Base-by-base conservation (phyloP, 2,329 filamentous ascomycete genomes). In the Metarhizium rileyi region DNA sequence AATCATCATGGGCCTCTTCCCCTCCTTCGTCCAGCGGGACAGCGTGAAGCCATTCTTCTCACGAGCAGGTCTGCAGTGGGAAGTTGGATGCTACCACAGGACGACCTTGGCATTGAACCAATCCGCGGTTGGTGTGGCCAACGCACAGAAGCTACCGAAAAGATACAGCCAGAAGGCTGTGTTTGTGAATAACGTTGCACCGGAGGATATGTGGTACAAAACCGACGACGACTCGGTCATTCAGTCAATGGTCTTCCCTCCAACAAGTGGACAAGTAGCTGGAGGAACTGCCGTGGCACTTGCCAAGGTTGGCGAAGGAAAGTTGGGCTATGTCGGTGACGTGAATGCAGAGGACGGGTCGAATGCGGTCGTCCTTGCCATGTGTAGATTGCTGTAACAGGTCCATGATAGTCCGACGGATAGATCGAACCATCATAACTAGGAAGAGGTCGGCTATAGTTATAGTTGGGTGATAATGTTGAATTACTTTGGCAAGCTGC, bases 241-340 rank as follows among this genome's bases (percentile, higher is more conserved):
- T 12, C 46, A 57, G 46, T 47, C 47, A 4, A 23, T 4, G 28
- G 51, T 51, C 5, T 48, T 43, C 18, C 23, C 25, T 18, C 41
- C 41, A 25, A 35, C 30, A 4, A 46, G 28, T 12, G 52, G 43
- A 28, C 23, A 55, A 36, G 33, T 36, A 2, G 40, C 16, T 14
- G 54, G 45, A 9, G 55, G 61, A 47, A 52, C 56, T 4, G 51
- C 61, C n/a, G 53, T 61, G 16, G 54, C 53, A 41, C 54, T 63
- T 28, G 55, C 58, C 4, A 49, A 52, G 18, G 58, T 62, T 47
- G 62, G 60, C n/a, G 42, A 56, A 25, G 62, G 62, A 38, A 59
- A 50, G 30, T 51, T 63, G 22, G 59, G 61, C n/a, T 65, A 60
- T 49, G 48, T 63, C 30, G 63, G 62, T 35, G 62, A 65, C 44